Evolutionary conservation across 2,329 filamentous ascomycete genomes (phyloP).

Genomic region (Ophiostoma ulmi): DNA sequence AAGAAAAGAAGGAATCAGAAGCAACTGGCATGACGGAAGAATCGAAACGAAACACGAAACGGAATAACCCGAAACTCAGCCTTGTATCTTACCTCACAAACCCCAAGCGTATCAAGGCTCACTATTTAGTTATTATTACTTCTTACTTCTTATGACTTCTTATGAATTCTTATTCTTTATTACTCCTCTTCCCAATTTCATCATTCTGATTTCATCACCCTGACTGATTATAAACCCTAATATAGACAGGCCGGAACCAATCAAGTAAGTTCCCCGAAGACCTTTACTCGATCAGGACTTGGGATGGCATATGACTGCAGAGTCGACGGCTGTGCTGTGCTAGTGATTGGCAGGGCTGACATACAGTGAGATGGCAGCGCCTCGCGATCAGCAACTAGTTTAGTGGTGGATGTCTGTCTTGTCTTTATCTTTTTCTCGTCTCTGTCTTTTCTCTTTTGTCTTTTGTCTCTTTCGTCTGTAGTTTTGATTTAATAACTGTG

Average conservation of each 20-base stretch:
- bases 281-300: not conserved
- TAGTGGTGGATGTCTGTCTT: not conserved
- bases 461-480: too few relatives aligned
- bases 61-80: not conserved
- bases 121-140: not conserved
- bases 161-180: too few relatives aligned
- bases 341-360: not conserved
- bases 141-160: too few relatives aligned
- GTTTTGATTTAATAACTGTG: too few relatives aligned
- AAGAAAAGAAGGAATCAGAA: too few relatives aligned
- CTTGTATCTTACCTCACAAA: not conserved
- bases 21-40: too few relatives aligned
- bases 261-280: not conserved
- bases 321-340: not conserved
- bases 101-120: not conserved
- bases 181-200: too few relatives aligned
- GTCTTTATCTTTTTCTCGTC: not conserved
- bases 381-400: not conserved
- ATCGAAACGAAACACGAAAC: not conserved
- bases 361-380: not conserved
- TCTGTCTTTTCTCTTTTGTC: not conserved
- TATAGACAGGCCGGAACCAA: not conserved
- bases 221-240: too few relatives aligned
- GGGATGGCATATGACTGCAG: not conserved
- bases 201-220: too few relatives aligned